Conservation (phyloP, 495 filamentous ascomycete genomes). For the Poronia punctata region DNA sequence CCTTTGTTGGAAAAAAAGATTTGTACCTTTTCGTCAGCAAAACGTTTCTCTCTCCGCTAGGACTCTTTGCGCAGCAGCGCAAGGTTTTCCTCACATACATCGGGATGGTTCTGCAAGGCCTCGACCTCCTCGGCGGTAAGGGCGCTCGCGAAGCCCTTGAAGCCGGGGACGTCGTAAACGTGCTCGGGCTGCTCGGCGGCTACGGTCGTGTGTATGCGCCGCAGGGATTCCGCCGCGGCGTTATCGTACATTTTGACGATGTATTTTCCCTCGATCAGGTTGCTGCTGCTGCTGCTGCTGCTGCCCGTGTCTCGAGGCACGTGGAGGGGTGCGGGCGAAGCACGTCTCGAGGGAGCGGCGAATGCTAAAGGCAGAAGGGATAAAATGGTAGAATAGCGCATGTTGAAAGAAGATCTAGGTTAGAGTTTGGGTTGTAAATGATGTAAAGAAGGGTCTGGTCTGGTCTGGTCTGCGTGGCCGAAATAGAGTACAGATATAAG, state of each 20-base stretch:
- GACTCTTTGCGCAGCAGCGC: no score
- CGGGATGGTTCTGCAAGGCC: slow-evolving; percentile 34
- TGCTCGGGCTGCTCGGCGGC: slow-evolving; percentile 29
- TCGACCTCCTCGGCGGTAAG: slow-evolving; percentile 32
- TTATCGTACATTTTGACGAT: slow-evolving; percentile 51
- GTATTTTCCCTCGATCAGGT: slow-evolving; percentile 44
- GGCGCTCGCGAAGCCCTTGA: slow-evolving; percentile 39
- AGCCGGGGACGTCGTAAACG: slow-evolving; percentile 33
- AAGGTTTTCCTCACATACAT: slow-evolving; percentile 18
- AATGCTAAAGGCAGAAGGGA: slow-evolving; percentile 25
- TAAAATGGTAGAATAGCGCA: slow-evolving; percentile 20
- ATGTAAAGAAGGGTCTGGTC: slow-evolving; percentile 1
- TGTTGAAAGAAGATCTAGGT: slow-evolving; percentile 14
- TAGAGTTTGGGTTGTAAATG: neutral
- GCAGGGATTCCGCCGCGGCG: slow-evolving; percentile 22
- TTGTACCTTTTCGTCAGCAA: no score
- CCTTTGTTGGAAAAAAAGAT: no score
- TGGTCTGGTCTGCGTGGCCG: slow-evolving; percentile 15
- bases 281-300: no score
- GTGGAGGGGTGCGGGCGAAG: slow-evolving; percentile 29
- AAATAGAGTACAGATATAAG: no score
- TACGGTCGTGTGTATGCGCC: slow-evolving; percentile 23
- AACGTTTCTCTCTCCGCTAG: slow-evolving; percentile 1
- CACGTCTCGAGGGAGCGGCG: slow-evolving; percentile 26
- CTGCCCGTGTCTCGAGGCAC: slow-evolving; percentile 26